These are phyloP conservation scores for Citrus glauca DNA, from an alignment of 345 rosid species.

Conservation along the genomic window DNA sequence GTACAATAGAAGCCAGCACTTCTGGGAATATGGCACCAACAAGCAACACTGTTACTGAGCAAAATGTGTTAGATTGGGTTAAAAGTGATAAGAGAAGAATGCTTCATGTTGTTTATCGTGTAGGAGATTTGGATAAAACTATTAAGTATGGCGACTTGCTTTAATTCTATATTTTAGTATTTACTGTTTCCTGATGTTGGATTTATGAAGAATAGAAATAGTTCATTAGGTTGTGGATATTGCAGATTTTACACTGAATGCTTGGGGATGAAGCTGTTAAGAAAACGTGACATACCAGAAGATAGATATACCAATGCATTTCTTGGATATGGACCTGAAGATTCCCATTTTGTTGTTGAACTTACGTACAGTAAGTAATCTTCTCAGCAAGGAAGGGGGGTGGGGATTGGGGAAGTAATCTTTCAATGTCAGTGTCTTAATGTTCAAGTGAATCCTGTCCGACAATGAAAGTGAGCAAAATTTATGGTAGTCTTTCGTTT, in stretches of 20 bases:
- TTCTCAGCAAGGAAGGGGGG: background rate
- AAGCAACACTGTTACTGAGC: conserved; percentile 14
- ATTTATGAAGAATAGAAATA: background rate
- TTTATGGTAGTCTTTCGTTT: background rate
- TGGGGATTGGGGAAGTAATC: conserved; percentile 13
- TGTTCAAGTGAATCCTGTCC: background rate
- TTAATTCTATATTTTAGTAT: background rate
- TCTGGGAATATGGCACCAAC: conserved; percentile 9
- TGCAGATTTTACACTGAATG: conserved; percentile 93
- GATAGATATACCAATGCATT: conserved; percentile 95
- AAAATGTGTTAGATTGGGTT: conserved; percentile 40
- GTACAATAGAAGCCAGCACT: conserved; percentile 12
- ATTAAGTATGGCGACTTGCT: conserved; percentile 50
- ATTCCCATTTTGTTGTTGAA: conserved; percentile 87
- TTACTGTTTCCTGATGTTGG: background rate
- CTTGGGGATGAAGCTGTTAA: conserved; percentile 93
- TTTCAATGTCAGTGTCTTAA: background rate
- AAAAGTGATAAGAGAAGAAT: conserved; percentile 82
- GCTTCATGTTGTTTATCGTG: conserved; percentile 96
- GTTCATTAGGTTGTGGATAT: background rate
- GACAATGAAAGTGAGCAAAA: background rate
- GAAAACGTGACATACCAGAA: conserved; percentile 97
- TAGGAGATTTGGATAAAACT: conserved; percentile 90
- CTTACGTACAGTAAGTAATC: conserved; percentile 79
- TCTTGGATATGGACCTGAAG: conserved; percentile 98